These are phyloP conservation scores for Phytophthora crassamura DNA, from an alignment of 352 stramenopile species.

Conservation along the genomic window DNA sequence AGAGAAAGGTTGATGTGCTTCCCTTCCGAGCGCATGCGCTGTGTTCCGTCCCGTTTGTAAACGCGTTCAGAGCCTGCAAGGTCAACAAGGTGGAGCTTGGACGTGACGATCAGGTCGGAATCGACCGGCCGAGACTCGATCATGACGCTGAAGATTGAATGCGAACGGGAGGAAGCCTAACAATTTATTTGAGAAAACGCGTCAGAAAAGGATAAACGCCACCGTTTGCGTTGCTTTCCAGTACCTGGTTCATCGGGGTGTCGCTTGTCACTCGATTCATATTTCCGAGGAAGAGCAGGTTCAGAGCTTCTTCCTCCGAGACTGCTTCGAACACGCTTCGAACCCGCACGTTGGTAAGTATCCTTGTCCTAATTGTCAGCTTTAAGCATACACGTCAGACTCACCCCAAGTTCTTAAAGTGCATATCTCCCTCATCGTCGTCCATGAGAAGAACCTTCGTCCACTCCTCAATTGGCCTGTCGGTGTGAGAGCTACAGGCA, in stretches of 20 bases:
- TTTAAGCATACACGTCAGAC: neutral
- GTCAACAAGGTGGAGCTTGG: constrained; percentile 95
- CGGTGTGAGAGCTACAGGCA: constrained; percentile 59
- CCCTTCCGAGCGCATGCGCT: constrained; percentile 92
- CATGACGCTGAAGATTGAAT: constrained; percentile 97
- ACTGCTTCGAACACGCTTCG: constrained; percentile 78
- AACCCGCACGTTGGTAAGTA: neutral
- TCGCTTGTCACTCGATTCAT: constrained; percentile 96
- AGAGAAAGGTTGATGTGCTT: constrained; percentile 97
- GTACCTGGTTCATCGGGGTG: constrained; percentile 96
- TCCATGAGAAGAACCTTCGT: constrained; percentile 83
- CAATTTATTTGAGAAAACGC: neutral
- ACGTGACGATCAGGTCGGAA: constrained; percentile 83
- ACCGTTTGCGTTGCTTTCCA: too few relatives aligned
- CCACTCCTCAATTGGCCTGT: constrained; percentile 80
- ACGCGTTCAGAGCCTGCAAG: constrained; percentile 96
- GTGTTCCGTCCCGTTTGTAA: constrained; percentile 93
- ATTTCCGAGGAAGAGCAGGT: constrained; percentile 96
- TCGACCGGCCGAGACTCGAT: constrained; percentile 83
- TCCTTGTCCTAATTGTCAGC: too few relatives aligned
- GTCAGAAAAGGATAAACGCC: neutral
- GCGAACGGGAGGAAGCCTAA: constrained; percentile 90
- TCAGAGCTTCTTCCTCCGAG: constrained; percentile 94
- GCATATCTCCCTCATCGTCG: constrained; percentile 81
- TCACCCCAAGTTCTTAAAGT: constrained; percentile 80